Conservation (phyloP, 2,329 filamentous ascomycete species). For the Alternaria sp. region DNA sequence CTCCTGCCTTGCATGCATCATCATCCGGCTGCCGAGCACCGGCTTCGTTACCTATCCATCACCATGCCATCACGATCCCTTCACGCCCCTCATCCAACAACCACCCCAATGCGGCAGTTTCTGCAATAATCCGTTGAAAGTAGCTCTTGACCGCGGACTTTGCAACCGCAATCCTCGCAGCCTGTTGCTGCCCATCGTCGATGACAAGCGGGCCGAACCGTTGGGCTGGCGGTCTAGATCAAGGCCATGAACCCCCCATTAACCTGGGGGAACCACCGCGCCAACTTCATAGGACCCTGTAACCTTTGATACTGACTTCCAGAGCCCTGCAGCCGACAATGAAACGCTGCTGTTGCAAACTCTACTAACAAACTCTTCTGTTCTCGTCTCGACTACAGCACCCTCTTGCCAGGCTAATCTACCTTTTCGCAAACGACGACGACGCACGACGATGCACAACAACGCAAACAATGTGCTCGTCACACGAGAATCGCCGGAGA, state of each 20-base stretch:
- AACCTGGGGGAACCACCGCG: neutral
- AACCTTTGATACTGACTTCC: neutral
- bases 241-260: slow-evolving; percentile 5
- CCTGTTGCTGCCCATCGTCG: slow-evolving; percentile 11
- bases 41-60: neutral
- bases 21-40: slow-evolving; percentile 2
- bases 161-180: slow-evolving; percentile 13
- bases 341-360: slow-evolving; percentile 4
- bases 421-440: neutral
- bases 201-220: slow-evolving; percentile 18
- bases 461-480: neutral
- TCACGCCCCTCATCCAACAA: neutral
- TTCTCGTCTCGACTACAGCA: neutral
- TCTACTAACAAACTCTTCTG: neutral
- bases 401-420: neutral
- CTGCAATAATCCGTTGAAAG: slow-evolving; percentile 6
- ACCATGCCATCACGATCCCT: neutral
- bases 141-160: slow-evolving; percentile 8
- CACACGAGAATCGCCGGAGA: neutral
- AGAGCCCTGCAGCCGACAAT: neutral
- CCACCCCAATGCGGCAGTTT: slow-evolving; percentile 10
- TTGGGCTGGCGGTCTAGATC: slow-evolving; percentile 14
- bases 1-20: neutral
- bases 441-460: neutral
- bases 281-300: neutral